A percentile compares a stretch with the other conserved stretches of the same genome.
These are phyloP conservation scores for Lachancea meyersii DNA, from an alignment of 805 yeast genomes.

Conservation along the genomic window DNA sequence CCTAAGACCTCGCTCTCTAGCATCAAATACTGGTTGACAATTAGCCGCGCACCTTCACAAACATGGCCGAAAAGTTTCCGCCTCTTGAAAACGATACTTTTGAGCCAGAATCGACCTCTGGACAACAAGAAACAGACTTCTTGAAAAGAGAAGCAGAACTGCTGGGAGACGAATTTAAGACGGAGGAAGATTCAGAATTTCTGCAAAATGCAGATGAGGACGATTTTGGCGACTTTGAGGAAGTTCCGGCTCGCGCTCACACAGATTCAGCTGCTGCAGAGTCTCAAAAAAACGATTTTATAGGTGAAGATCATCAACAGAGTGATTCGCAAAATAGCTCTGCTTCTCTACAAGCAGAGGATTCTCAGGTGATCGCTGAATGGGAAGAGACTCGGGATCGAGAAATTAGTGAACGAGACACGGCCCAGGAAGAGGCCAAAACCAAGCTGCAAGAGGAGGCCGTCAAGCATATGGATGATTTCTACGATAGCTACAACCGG, in stretches of 20 bases:
- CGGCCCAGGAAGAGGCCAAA: conserved; percentile 55
- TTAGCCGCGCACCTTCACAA: background rate
- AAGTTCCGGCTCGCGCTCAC: conserved; percentile 16
- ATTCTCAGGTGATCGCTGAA: conserved; percentile 52
- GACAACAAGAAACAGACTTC: conserved; percentile 47
- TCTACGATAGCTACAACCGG: conserved; percentile 82
- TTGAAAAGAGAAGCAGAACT: conserved; percentile 62
- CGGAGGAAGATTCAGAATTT: conserved; percentile 52
- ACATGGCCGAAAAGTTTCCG: conserved; percentile 74
- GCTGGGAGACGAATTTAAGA: conserved; percentile 64
- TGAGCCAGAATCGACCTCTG: conserved; percentile 26
- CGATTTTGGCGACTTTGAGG: conserved; percentile 54
- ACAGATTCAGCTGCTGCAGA: conserved; percentile 14
- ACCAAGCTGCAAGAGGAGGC: conserved; percentile 69
- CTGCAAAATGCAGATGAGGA: conserved; percentile 35
- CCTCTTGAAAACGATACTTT: conserved; percentile 47
- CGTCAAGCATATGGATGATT: conserved; percentile 76
- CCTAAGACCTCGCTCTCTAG: too few species aligned
- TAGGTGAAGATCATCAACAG: conserved; percentile 17
- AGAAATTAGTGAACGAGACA: conserved; percentile 77
- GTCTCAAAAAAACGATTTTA: conserved; percentile 38
- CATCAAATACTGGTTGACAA: too few species aligned
- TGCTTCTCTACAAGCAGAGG: background rate
- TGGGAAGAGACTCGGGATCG: conserved; percentile 80
- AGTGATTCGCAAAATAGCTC: background rate